A percentile compares a stretch with the other conserved stretches of the same genome.
Evolutionary conservation across 805 yeast species (phyloP).

Genomic region (Zygosaccharomyces pseudorouxii): DNA sequence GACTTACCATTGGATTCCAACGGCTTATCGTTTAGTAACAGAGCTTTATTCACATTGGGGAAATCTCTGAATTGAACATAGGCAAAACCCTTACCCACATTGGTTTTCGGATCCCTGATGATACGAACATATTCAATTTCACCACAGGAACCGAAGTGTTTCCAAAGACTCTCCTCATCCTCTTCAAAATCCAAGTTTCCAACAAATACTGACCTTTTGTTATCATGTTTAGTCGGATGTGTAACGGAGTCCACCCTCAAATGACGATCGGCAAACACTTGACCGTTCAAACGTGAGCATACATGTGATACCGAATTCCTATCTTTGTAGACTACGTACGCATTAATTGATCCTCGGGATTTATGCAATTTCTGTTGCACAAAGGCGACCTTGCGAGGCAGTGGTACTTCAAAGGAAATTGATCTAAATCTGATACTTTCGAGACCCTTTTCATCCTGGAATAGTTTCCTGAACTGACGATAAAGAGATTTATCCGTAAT

Average conservation of each 20-base stretch:
- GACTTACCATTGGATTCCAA: conserved; percentile 34
- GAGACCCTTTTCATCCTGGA: conserved; percentile 41
- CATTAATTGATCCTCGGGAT: conserved; percentile 75
- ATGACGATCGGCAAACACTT: conserved; percentile 65
- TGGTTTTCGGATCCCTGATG: conserved; percentile 87
- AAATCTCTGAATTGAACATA: conserved; percentile 83
- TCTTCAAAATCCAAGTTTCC: conserved; percentile 95
- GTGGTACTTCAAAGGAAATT: conserved; percentile 77
- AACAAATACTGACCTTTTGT: conserved; percentile 78
- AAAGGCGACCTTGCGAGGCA: conserved; percentile 91
- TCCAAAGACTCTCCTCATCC: conserved; percentile 85
- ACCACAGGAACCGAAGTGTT: conserved; percentile 62
- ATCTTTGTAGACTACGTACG: conserved; percentile 74
- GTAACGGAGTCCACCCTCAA: conserved; percentile 89
- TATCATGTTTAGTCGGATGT: conserved; percentile 83
- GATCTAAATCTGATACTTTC: conserved; percentile 88
- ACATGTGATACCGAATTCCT: conserved; percentile 40
- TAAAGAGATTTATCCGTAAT: conserved; percentile 58
- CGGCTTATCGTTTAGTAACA: conserved; percentile 69
- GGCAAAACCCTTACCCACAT: conserved; percentile 96
- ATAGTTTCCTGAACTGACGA: conserved; percentile 62
- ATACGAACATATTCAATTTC: conserved; percentile 85
- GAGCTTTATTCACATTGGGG: conserved; percentile 72
- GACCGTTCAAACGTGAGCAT: conserved; percentile 54
- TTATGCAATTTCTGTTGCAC: conserved; percentile 72